Evolutionary conservation across 768 basidiomycete species (phyloP), one percentile per base, ranked within the genome.

Genomic region (Serendipita sp.): DNA sequence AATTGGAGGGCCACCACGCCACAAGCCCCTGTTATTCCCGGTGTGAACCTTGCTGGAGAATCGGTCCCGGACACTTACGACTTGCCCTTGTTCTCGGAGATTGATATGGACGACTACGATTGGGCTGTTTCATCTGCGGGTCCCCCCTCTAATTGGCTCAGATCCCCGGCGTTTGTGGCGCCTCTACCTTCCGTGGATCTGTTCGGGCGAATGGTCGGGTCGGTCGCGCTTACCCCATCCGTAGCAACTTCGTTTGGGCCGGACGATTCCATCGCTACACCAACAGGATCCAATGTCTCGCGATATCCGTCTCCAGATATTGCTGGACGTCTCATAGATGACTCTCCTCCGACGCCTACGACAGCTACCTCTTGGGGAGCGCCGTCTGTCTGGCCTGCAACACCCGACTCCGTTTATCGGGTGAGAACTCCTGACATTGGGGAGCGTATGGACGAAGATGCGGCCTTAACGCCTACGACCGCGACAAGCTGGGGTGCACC

Each of bases 121-220:
- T 89, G 86, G 83, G 86, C 86, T 6, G 76, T 81, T 29, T 83
- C 85, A 5, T 87, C 87, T 4, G 72, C 73, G 2, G 87, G 87
- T n/a, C 87, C 87, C 23, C 74, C 73, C 3, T 72, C 73, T 11
- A 58, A 72, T 73, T 62, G 76, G 48, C 71, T 74, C 11, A 70
- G 55, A 36, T 79, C 78, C 2, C 71, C 75, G 10, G 62, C 72
- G 4, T 75, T 76, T 8, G 76, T 72, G 66, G 73, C 73, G 65
- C 74, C 73, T 45, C 69, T 77, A 43, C 76, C 76, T 27, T 87
- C 85, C 10, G 73, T 86, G 13, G 81, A 84, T 69, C 68, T 86
- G 36, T 82, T 79, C 23, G 68, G 78, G 62, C 81, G 83, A 5
- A 64, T 76, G 52, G 73, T 76, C 65, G 79, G 34, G 76, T 81